Conservation (phyloP, 768 basidiomycete genomes). For the Mycena polygramma region DNA sequence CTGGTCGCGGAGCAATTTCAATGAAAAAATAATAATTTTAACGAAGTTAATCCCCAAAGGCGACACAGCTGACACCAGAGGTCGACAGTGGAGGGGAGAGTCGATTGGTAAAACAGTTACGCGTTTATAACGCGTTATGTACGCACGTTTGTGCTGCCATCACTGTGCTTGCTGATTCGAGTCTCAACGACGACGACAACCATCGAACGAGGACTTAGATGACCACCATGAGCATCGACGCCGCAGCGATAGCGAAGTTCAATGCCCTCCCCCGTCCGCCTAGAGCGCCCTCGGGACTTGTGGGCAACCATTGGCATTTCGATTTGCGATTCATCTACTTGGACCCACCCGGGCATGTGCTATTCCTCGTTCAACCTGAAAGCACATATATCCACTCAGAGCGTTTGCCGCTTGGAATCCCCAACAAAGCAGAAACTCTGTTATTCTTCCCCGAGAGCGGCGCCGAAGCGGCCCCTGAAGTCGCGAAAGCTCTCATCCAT, state of each 20-base stretch:
- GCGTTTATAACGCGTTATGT: no score
- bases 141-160: no score
- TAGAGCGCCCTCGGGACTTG: slow-evolving; percentile 4
- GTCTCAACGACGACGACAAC: no score
- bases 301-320: slow-evolving; percentile 46
- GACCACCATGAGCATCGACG: background rate
- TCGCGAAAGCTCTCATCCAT: slow-evolving; percentile 47
- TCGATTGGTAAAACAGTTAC: no score
- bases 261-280: slow-evolving; percentile 3
- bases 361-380: slow-evolving; percentile 47
- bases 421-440: slow-evolving; percentile 12
- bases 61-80: no score
- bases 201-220: background rate
- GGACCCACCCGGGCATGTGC: slow-evolving; percentile 48
- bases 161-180: no score
- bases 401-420: slow-evolving; percentile 39
- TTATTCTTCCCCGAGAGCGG: slow-evolving; percentile 49
- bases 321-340: slow-evolving; percentile 51
- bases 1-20: no score
- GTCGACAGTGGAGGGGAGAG: no score
- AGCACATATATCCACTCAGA: slow-evolving; percentile 43
- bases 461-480: slow-evolving; percentile 46
- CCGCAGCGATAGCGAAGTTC: background rate
- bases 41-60: no score
- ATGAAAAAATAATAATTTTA: no score